Percentiles rank a stretch among this genome's conserved stretches.
phyloP scores from a whole-genome alignment of 2,329 filamentous ascomycete species.

The Verticillium nonalfalfae region DNA sequence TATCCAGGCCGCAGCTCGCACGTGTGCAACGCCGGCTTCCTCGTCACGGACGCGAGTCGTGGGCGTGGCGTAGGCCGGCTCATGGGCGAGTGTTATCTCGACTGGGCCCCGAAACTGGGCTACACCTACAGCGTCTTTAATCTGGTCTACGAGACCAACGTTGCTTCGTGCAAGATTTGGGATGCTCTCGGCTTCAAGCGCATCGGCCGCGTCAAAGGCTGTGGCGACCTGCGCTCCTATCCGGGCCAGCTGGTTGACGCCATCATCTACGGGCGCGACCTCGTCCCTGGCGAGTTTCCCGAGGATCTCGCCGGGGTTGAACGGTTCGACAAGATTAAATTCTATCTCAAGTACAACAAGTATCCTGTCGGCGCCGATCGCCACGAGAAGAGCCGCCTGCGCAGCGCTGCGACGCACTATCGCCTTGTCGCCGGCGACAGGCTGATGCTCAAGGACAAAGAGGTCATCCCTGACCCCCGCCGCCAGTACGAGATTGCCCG shows the following conservation, averaged over 20 bases:
- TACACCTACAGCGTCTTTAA: conserved; percentile 95
- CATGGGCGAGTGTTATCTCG: conserved; percentile 71
- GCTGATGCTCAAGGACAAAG: conserved; percentile 95
- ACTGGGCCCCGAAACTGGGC: conserved; percentile 73
- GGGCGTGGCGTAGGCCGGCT: conserved; percentile 69
- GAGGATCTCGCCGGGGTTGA: conserved; percentile 89
- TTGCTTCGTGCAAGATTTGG: conserved; percentile 86
- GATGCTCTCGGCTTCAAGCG: conserved; percentile 88
- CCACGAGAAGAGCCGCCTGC: conserved; percentile 89
- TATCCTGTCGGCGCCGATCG: conserved; percentile 91
- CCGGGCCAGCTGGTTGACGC: conserved; percentile 66
- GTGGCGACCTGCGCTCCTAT: conserved; percentile 62
- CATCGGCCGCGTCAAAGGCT: conserved; percentile 74
- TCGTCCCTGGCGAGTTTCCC: conserved; percentile 49
- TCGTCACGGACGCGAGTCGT: conserved; percentile 66
- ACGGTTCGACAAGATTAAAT: conserved; percentile 97
- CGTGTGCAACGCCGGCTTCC: conserved; percentile 79
- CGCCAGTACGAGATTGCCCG: conserved; percentile 87
- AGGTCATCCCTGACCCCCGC: conserved; percentile 86
- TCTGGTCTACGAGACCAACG: conserved; percentile 88
- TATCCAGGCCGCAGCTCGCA: conserved; percentile 88
- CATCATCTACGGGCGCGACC: conserved; percentile 69
- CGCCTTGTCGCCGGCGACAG: conserved; percentile 73
- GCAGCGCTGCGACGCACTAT: conserved; percentile 92
- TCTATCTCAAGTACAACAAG: conserved; percentile 89